Evolutionary conservation across 129 eudicot species (phyloP).

Genomic region (Artemisia tridentata): DNA sequence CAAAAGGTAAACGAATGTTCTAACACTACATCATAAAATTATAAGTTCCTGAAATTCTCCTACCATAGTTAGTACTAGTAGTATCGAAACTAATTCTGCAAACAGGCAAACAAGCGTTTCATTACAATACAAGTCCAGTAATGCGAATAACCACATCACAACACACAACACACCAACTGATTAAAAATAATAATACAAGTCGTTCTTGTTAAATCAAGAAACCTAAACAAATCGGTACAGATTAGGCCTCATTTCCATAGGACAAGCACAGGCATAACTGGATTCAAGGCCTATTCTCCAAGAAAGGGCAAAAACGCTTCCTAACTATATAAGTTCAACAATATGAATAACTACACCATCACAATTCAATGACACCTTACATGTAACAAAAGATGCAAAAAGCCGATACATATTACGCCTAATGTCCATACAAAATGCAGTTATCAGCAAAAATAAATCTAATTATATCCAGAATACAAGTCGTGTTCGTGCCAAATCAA

Average conservation of each 20-base stretch:
- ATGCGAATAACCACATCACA: not conserved
- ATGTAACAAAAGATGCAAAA: not conserved
- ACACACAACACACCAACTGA: not conserved
- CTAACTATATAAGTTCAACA: too few species aligned
- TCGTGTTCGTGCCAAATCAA: too few species aligned
- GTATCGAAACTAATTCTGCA: too few species aligned
- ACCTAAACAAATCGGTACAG: not conserved
- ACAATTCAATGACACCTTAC: too few species aligned
- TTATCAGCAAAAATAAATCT: not conserved
- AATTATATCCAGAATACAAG: too few species aligned
- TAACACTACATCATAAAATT: not conserved
- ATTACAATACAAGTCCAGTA: not conserved
- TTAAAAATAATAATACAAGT: not conserved
- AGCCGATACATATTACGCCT: not conserved
- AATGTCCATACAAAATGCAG: not conserved
- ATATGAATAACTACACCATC: too few species aligned
- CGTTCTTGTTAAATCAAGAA: conserved; percentile 19
- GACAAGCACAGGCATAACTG: too few species aligned
- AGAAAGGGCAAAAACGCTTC: too few species aligned
- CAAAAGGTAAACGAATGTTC: not conserved
- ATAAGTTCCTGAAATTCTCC: too few species aligned
- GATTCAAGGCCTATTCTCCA: too few species aligned
- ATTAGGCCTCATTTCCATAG: conserved; percentile 19
- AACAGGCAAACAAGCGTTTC: not conserved
- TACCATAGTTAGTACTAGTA: too few species aligned